Evolutionary conservation across 441 rosid genomes (phyloP), one percentile per base, ranked within the genome.

Genomic region (Hura crepitans): DNA sequence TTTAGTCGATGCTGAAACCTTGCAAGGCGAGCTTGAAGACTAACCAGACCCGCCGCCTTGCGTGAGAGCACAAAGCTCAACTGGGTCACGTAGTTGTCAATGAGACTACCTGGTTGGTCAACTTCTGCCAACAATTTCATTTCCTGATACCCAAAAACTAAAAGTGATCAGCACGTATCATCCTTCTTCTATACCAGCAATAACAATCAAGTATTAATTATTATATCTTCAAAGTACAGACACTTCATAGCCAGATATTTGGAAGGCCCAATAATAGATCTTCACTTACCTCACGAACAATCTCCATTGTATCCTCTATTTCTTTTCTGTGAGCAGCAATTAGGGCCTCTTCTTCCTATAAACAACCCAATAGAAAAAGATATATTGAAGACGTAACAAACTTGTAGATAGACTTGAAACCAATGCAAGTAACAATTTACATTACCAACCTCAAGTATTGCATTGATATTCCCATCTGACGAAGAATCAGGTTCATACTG

Each of bases 221-320:
- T 37, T 51, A 25, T 31, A 8, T 56, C 28, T 37, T n/a, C 17
- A 66, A 42, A 37, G 46, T n/a, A 27, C 9, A 27, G 7, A 47
- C 58, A 23, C n/a, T 18, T 6, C 60, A 5, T 0, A 18, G n/a
- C 12, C 12, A 50, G 15, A 23, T n/a, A n/a, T n/a, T n/a, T n/a
- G n/a, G n/a, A n/a, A n/a, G n/a, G n/a, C n/a, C n/a, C n/a, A n/a
- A n/a, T n/a, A n/a, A n/a, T n/a, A n/a, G 22, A 30, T 65, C 35
- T 35, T 57, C 65, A 58, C 89, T 83, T 85, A 90, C 99, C 83
- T 95, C 99, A 2, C 96, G 98, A 70, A 90, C 97, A 69, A 92
- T 92, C 79, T 90, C 98, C 98, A 95, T 95, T 17, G 98, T 95
- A 73, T 95, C 97, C 84, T 95, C 99, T n/a, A 92, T 95, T 83